Conservation (phyloP, 495 filamentous ascomycete species). For the Xylona heveae region DNA sequence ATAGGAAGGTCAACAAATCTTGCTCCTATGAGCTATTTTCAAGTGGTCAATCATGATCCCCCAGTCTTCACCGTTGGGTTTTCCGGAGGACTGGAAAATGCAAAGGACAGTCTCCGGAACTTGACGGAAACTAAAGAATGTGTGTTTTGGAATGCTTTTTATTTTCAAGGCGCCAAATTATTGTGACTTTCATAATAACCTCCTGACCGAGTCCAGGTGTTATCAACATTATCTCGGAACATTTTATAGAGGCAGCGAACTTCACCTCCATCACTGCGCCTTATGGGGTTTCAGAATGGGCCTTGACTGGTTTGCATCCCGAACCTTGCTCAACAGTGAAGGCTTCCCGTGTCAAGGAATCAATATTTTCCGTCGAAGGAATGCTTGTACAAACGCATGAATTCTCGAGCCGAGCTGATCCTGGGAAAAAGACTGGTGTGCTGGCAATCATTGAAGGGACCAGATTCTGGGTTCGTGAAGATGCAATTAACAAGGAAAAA, state of each 20-base stretch:
- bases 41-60: conserved; percentile 71
- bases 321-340: conserved; percentile 43
- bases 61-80: conserved; percentile 76
- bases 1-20: conserved; percentile 40
- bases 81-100: conserved; percentile 18
- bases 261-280: conserved; percentile 56
- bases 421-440: conserved; percentile 51
- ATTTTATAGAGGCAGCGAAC: conserved; percentile 79
- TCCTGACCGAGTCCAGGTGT: conserved; percentile 23
- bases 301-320: conserved; percentile 52
- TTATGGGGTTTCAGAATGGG: conserved; percentile 64
- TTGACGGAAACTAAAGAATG: conserved; percentile 46
- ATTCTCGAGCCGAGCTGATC: conserved; percentile 43
- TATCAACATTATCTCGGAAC: conserved; percentile 74
- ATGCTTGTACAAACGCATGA: conserved; percentile 53
- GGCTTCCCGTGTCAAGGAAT: conserved; percentile 57
- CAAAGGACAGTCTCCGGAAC: conserved; percentile 65
- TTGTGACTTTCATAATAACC: too few relatives aligned
- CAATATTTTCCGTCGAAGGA: conserved; percentile 61
- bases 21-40: conserved; percentile 71
- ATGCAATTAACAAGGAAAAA: conserved; percentile 60
- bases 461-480: conserved; percentile 75
- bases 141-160: background rate
- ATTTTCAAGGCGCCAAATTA: too few relatives aligned
- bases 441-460: conserved; percentile 68